Evolutionary conservation across 139 green algal species (phyloP).

Genomic region (Tetraselmis striata): DNA sequence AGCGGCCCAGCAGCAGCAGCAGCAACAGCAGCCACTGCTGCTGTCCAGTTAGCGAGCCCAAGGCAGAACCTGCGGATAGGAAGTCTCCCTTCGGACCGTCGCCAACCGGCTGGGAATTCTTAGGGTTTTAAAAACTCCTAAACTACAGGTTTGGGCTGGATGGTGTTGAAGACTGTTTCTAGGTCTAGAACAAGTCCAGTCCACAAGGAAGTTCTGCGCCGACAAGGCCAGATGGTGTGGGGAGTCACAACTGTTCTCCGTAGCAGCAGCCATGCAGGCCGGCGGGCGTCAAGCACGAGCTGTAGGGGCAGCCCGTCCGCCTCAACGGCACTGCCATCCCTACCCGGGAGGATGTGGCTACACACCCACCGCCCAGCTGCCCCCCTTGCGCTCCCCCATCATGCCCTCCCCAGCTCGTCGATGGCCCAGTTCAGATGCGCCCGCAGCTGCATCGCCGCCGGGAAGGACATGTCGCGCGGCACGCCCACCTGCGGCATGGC

Average conservation of each 20-base stretch:
- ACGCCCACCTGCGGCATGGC: too few relatives aligned
- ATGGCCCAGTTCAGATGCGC: conserved; percentile 80
- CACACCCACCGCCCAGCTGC: neutral
- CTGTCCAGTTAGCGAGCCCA: neutral
- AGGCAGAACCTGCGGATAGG: neutral
- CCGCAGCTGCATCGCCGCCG: conserved; percentile 73
- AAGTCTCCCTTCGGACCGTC: neutral
- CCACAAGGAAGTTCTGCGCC: too few relatives aligned
- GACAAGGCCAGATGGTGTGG: neutral
- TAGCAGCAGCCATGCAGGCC: too few relatives aligned
- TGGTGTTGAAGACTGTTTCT: too few relatives aligned
- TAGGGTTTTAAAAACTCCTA: neutral
- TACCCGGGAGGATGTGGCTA: neutral
- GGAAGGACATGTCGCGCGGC: conserved; percentile 74
- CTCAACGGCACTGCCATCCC: neutral
- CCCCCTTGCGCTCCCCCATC: neutral
- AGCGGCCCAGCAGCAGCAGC: neutral
- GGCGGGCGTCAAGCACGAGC: too few relatives aligned
- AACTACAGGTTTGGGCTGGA: too few relatives aligned
- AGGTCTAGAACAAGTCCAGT: too few relatives aligned
- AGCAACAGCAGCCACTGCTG: neutral
- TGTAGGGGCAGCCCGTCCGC: too few relatives aligned
- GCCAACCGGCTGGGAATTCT: neutral
- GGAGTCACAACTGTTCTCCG: too few relatives aligned
- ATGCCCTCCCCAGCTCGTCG: conserved; percentile 8